Conservation (phyloP, 2,329 filamentous ascomycete genomes). For the Beauveria scarabaeidicola region DNA sequence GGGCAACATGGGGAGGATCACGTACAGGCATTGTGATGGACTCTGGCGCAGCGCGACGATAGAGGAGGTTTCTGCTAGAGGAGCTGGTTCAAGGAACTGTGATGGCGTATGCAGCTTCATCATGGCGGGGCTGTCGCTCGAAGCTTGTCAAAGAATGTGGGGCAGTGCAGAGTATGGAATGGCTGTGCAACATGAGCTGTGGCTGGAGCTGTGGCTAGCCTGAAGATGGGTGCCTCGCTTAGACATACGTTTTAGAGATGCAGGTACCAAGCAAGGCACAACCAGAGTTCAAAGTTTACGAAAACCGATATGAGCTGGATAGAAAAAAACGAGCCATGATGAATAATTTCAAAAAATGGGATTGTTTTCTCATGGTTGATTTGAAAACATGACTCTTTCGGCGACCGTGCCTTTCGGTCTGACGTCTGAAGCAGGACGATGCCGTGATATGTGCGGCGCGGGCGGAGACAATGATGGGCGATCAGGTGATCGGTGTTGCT, state of each 20-base stretch:
- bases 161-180: not conserved
- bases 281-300: too few relatives aligned
- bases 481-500: slow-evolving; percentile 9
- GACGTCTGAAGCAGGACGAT: too few relatives aligned
- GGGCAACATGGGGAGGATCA: not conserved
- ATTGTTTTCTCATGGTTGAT: not conserved
- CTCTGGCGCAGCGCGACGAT: slow-evolving; percentile 9
- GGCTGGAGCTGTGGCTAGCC: not conserved
- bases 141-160: slow-evolving; percentile 7
- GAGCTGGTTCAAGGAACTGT: not conserved
- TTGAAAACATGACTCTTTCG: slow-evolving; percentile 1
- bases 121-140: slow-evolving; percentile 7
- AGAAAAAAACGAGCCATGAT: not conserved
- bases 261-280: not conserved
- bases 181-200: not conserved
- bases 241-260: not conserved
- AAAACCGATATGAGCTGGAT: not conserved
- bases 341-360: not conserved
- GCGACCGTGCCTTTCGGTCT: not conserved
- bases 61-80: not conserved
- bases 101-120: slow-evolving; percentile 10
- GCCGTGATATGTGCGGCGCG: not conserved
- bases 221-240: not conserved
- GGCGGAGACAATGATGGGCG: slow-evolving; percentile 1
- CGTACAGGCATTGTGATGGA: slow-evolving; percentile 17